These are phyloP conservation scores for Ustilago vetiveriae DNA, from an alignment of 1,284 basidiomycete species.

Conservation along the genomic window DNA sequence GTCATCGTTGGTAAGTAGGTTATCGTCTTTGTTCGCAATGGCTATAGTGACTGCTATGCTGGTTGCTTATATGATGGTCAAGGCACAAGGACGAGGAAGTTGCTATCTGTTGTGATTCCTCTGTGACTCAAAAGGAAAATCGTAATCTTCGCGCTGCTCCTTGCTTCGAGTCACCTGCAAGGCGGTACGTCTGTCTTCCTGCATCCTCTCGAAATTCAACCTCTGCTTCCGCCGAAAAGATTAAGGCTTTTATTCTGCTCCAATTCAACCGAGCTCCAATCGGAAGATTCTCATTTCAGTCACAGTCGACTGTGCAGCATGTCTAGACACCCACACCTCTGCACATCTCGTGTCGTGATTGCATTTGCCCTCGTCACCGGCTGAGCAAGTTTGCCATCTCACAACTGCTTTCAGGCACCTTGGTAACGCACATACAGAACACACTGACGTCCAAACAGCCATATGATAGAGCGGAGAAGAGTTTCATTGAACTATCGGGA, in stretches of 20 bases:
- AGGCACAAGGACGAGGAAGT: no score
- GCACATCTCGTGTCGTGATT: no score
- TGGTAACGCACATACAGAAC: no score
- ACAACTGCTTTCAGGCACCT: no score
- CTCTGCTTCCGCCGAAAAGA: neutral
- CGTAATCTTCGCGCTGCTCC: constrained; percentile 1
- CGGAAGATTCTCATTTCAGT: neutral
- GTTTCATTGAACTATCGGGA: constrained; percentile 6
- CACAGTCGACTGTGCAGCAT: neutral
- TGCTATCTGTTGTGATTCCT: no score
- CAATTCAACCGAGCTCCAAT: constrained; percentile 5
- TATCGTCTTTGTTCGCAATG: neutral
- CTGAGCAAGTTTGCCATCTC: no score
- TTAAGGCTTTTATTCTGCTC: no score
- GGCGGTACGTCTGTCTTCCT: neutral
- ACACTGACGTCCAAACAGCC: no score
- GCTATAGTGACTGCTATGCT: no score
- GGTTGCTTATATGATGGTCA: neutral
- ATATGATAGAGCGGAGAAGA: constrained; percentile 1
- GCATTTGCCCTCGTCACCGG: no score
- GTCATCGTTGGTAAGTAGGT: constrained; percentile 8
- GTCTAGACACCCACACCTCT: neutral
- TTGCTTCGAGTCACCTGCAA: constrained; percentile 15
- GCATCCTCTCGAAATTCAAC: neutral
- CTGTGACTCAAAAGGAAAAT: neutral